phyloP scores from a whole-genome alignment of 75 land plant genomes.

The Selaginella tamariscina region DNA sequence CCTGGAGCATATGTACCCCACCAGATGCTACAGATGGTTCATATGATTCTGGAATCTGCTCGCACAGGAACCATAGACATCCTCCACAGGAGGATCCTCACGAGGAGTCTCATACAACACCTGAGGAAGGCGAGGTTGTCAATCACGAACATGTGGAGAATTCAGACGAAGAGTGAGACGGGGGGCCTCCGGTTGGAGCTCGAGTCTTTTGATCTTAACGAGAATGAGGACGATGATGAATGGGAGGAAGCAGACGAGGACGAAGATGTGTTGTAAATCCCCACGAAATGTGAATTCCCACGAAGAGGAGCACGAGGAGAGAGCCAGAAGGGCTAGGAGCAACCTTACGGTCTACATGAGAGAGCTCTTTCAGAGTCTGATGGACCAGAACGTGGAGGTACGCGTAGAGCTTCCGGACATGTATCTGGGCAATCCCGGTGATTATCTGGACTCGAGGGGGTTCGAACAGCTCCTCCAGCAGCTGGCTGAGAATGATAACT shows the following conservation, averaged over 20 bases:
- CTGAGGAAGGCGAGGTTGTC: not conserved
- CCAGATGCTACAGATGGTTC: not conserved
- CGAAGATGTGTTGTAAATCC: conserved; percentile 20
- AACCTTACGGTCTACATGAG: conserved; percentile 23
- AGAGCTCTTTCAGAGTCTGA: conserved; percentile 24
- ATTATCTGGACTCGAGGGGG: conserved; percentile 26
- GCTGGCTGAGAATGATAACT: conserved; percentile 28
- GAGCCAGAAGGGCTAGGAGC: conserved; percentile 9
- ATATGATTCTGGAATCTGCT: not conserved
- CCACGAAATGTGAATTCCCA: conserved; percentile 15
- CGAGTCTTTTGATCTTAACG: not conserved
- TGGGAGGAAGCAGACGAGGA: conserved; percentile 42
- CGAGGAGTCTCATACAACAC: not conserved
- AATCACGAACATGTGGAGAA: not conserved
- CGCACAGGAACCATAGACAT: not conserved
- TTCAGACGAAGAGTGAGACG: not conserved
- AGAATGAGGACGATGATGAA: conserved; percentile 31
- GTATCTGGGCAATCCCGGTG: conserved; percentile 20
- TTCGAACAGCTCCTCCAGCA: conserved; percentile 35
- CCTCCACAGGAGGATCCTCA: too few relatives aligned
- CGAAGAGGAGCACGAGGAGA: conserved; percentile 11
- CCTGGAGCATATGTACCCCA: conserved; percentile 1
- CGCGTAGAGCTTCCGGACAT: conserved; percentile 14
- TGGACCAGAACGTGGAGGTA: conserved; percentile 17
- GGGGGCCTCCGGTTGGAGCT: not conserved